phyloP scores from a whole-genome alignment of 2,329 filamentous ascomycete genomes.

The Fusarium sterilihyphosum region DNA sequence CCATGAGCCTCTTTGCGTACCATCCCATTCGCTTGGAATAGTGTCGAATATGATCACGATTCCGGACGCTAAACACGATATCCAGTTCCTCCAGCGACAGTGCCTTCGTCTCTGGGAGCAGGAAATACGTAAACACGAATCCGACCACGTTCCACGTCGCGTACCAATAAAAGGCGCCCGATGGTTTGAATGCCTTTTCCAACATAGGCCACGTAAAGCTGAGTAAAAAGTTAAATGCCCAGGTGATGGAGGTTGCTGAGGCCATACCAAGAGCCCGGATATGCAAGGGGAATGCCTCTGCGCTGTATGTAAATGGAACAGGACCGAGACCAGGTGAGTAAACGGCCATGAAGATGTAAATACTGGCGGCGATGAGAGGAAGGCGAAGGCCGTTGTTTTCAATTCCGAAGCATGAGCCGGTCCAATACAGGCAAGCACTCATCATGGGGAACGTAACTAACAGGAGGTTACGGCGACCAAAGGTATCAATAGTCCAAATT shows the following conservation, averaged over 20 bases:
- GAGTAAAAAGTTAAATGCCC: slow-evolving; percentile 46
- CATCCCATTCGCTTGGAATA: slow-evolving; percentile 41
- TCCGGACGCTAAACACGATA: slow-evolving; percentile 57
- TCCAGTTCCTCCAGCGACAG: slow-evolving; percentile 61
- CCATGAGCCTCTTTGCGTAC: slow-evolving; percentile 11
- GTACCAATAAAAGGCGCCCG: slow-evolving; percentile 50
- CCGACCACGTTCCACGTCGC: slow-evolving; percentile 47
- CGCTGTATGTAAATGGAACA: slow-evolving; percentile 43
- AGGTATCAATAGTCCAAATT: slow-evolving; percentile 62
- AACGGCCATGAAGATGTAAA: slow-evolving; percentile 50
- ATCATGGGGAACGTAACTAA: neutral
- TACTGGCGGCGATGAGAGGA: slow-evolving; percentile 44
- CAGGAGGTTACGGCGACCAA: neutral
- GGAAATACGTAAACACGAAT: slow-evolving; percentile 59
- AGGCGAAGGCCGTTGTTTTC: slow-evolving; percentile 33
- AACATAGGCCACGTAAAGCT: slow-evolving; percentile 48
- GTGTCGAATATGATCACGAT: slow-evolving; percentile 53
- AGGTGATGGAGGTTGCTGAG: slow-evolving; percentile 52
- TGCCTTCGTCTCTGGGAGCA: slow-evolving; percentile 62
- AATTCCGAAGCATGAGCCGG: slow-evolving; percentile 11
- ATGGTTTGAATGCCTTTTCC: slow-evolving; percentile 40
- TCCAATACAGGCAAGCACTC: slow-evolving; percentile 43
- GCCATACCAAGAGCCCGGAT: slow-evolving; percentile 51
- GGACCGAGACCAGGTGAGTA: slow-evolving; percentile 50
- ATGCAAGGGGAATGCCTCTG: slow-evolving; percentile 51